Conservation (phyloP, 352 stramenopile genomes). For the Lagenidium giganteum region DNA sequence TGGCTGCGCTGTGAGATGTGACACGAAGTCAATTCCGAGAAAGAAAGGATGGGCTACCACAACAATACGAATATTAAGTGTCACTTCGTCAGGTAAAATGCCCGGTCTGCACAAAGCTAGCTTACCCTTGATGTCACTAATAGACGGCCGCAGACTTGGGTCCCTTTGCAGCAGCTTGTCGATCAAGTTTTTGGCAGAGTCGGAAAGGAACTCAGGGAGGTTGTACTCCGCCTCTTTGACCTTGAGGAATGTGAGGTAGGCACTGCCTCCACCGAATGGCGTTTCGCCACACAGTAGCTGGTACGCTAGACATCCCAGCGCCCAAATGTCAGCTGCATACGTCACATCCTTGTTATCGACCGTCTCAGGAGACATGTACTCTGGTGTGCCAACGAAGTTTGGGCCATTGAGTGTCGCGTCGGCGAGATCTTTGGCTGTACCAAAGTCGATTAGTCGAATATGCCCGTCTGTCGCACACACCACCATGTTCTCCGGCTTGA, state of each 20-base stretch:
- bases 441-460: constrained; percentile 79
- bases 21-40: constrained; percentile 50
- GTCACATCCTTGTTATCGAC: constrained; percentile 77
- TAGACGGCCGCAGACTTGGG: constrained; percentile 14
- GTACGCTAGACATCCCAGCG: constrained; percentile 71
- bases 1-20: constrained; percentile 36
- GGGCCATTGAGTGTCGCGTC: constrained; percentile 63
- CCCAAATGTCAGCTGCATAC: constrained; percentile 64
- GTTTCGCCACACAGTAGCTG: constrained; percentile 78
- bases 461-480: constrained; percentile 56
- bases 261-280: constrained; percentile 69
- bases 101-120: too few relatives aligned
- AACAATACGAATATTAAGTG: neutral
- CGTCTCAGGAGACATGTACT: constrained; percentile 86
- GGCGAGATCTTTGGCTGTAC: constrained; percentile 69
- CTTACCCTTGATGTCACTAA: constrained; percentile 61
- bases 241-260: constrained; percentile 77
- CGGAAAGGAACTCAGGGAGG: constrained; percentile 58
- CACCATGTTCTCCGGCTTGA: constrained; percentile 97
- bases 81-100: neutral
- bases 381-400: constrained; percentile 85
- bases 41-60: constrained; percentile 73
- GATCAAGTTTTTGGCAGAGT: constrained; percentile 60
- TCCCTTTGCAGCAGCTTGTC: constrained; percentile 42
- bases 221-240: constrained; percentile 56